Percentiles rank a stretch among this genome's conserved stretches.
Evolutionary conservation across 805 yeast genomes (phyloP).

Genomic region (Ogataea nitratoaversa): DNA sequence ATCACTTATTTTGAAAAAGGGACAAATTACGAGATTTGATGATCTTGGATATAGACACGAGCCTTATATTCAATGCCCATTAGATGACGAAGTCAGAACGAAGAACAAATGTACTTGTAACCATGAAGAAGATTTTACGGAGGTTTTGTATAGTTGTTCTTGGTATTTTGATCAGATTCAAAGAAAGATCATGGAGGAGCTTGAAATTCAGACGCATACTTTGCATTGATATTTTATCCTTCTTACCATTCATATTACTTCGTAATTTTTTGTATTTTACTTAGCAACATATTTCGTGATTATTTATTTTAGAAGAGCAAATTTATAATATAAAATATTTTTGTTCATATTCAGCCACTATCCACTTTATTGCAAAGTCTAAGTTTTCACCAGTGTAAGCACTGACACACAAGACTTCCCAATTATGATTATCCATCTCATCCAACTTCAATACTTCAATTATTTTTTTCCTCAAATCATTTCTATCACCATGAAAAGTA

Average conservation of each 20-base stretch:
- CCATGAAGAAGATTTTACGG: slow-evolving; percentile 65
- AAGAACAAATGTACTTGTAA: slow-evolving; percentile 67
- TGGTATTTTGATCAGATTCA: slow-evolving; percentile 22
- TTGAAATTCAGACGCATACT: neutral
- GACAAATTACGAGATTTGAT: slow-evolving; percentile 66
- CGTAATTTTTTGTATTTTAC: neutral
- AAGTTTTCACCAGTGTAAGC: slow-evolving; percentile 44
- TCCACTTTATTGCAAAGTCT: slow-evolving; percentile 39
- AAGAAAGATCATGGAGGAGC: neutral
- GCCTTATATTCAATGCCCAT: slow-evolving; percentile 79
- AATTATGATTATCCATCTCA: slow-evolving; percentile 35
- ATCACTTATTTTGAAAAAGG: slow-evolving; percentile 67
- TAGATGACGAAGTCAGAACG: slow-evolving; percentile 48
- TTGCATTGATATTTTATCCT: neutral
- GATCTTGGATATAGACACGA: slow-evolving; percentile 79
- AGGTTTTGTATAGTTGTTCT: slow-evolving; percentile 39
- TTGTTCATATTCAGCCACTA: slow-evolving; percentile 35
- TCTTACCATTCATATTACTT: neutral
- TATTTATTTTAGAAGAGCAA: neutral
- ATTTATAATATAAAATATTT: slow-evolving; percentile 33
- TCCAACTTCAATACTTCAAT: slow-evolving; percentile 28
- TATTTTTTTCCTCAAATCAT: slow-evolving; percentile 15
- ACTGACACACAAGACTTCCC: slow-evolving; percentile 41
- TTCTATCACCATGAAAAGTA: slow-evolving; percentile 32
- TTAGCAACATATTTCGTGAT: too few relatives aligned